Base-by-base conservation (phyloP, 352 stramenopile genomes). In the Globisporangium recalcitrans region DNA sequence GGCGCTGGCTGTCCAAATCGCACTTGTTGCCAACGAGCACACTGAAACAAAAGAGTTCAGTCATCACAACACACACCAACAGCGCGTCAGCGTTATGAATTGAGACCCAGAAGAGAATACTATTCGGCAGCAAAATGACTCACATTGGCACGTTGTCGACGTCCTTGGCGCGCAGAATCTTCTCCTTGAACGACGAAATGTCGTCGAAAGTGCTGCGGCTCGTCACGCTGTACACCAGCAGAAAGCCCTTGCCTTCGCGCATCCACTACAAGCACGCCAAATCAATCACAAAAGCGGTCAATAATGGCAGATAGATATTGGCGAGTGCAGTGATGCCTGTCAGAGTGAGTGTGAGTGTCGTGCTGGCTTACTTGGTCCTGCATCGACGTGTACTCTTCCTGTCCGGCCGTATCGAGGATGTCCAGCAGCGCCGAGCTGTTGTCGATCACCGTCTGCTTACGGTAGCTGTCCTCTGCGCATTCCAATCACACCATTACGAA, bases 321-420 rank as follows among this genome's bases (percentile, higher is more conserved):
- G n/a, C n/a, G n/a, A n/a, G n/a, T n/a, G n/a, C n/a, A n/a, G n/a
- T n/a, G n/a, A n/a, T n/a, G n/a, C n/a, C n/a, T n/a, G n/a, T n/a
- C n/a, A n/a, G n/a, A n/a, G n/a, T n/a, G n/a, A n/a, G 16, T 42
- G 4, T 9, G 21, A 36, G 13, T 42, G 4, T 10, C 8, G 9
- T 42, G 9, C 22, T 16, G 11, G 24, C 27, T 56, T 67, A 92
- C 83, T 73, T 96, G 88, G 68, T 96, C 85, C 65, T 96, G 84
- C 86, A 97, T 92, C 32, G 84, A 91, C 70, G 87, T 95, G 80
- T 96, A 97, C 68, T 96, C 90, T 60, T 97, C 90, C 71, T 97
- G 90, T 10, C 90, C 90, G 24, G 90, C 90, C 52, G 90, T 97
- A 86, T 97, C 90, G 34, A 97, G 74, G 58, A 97, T 96, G 52